Percentiles rank a stretch among this genome's conserved stretches.
Conservation (phyloP, 441 rosid genomes). For the Adansonia grandidieri region DNA sequence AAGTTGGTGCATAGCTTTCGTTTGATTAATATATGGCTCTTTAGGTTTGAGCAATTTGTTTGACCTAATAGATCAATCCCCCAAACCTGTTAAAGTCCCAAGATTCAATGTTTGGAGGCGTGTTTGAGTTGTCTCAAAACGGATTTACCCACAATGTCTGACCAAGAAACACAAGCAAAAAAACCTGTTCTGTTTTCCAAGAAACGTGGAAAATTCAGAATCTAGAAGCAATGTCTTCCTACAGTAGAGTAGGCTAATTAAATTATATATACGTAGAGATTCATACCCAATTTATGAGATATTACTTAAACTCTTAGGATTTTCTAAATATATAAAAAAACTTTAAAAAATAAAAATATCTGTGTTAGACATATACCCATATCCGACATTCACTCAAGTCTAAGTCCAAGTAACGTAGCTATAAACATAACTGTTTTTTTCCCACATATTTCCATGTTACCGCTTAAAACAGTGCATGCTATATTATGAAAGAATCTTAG, state of each 20-base stretch:
- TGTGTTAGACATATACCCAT: neutral
- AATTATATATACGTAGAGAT: neutral
- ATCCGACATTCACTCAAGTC: neutral
- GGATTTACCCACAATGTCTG: neutral
- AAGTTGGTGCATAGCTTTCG: conserved; percentile 2
- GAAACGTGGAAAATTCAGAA: neutral
- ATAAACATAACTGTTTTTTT: too few species aligned
- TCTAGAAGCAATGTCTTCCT: neutral
- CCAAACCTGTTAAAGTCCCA: neutral
- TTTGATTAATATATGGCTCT: neutral
- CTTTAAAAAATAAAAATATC: too few species aligned
- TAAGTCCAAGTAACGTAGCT: neutral
- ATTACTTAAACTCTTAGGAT: too few species aligned
- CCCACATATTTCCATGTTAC: too few species aligned
- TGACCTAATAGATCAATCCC: neutral
- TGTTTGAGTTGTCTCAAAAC: neutral
- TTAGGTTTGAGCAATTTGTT: neutral
- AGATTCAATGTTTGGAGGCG: neutral
- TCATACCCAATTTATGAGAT: neutral
- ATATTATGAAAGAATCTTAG: conserved; percentile 37
- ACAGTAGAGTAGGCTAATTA: neutral
- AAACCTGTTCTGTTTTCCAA: neutral
- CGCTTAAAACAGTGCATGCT: neutral
- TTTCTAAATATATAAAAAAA: too few species aligned
- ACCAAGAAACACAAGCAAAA: neutral